Conservation (phyloP, 139 green algal genomes). For the Micromonas commoda region DNA sequence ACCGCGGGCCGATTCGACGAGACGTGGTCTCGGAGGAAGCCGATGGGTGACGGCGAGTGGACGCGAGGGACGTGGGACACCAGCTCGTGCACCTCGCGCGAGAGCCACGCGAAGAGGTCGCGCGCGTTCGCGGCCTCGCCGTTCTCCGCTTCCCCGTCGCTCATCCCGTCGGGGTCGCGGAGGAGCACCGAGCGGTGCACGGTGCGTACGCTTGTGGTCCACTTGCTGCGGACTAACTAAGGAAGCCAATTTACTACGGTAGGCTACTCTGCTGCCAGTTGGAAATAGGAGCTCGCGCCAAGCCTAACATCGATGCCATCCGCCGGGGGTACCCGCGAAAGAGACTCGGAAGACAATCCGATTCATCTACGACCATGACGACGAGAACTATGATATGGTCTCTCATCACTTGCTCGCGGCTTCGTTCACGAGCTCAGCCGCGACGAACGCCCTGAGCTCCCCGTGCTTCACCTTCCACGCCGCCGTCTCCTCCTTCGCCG, state of each 20-base stretch:
- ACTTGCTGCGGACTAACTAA: too few relatives aligned
- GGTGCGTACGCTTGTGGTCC: too few relatives aligned
- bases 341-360: too few relatives aligned
- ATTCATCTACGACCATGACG: too few relatives aligned
- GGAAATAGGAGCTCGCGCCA: too few relatives aligned
- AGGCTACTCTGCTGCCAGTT: too few relatives aligned
- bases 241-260: too few relatives aligned
- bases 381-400: too few relatives aligned
- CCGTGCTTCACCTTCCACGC: background rate
- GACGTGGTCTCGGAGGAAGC: background rate
- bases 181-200: background rate
- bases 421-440: background rate
- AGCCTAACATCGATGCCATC: too few relatives aligned
- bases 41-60: background rate
- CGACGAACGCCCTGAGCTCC: background rate
- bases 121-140: background rate
- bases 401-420: background rate
- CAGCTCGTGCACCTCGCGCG: background rate
- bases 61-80: background rate
- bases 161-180: too few relatives aligned
- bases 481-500: background rate
- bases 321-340: too few relatives aligned
- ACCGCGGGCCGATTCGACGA: background rate
- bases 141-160: background rate
- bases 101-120: background rate